Conservation (phyloP, 2,329 filamentous ascomycete genomes). For the Boeremia exigua region DNA sequence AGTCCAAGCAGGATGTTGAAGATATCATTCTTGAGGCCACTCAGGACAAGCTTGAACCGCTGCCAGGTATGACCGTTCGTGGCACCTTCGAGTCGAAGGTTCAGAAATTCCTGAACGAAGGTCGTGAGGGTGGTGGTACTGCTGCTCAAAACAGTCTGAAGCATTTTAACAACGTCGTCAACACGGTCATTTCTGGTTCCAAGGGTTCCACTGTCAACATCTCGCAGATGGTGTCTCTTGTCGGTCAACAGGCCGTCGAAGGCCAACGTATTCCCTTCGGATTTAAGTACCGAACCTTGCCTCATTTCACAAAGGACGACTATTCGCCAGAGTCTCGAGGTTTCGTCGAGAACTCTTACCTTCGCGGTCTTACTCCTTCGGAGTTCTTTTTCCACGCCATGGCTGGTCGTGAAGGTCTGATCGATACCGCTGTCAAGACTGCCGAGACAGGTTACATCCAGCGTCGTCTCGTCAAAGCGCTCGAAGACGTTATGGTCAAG, state of each 20-base stretch:
- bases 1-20: slow-evolving; percentile 81
- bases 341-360: slow-evolving; percentile 98
- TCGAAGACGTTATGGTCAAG: slow-evolving; percentile 96
- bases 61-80: slow-evolving; percentile 97
- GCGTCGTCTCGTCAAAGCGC: slow-evolving; percentile 94
- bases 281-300: slow-evolving; percentile 96
- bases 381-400: slow-evolving; percentile 99
- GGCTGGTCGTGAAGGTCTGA: slow-evolving; percentile 99
- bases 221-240: slow-evolving; percentile 97
- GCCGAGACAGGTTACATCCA: slow-evolving; percentile 99
- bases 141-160: slow-evolving; percentile 91
- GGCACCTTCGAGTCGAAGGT: slow-evolving; percentile 98
- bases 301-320: slow-evolving; percentile 99
- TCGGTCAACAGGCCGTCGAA: slow-evolving; percentile 97
- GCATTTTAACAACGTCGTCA: slow-evolving; percentile 93
- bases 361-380: slow-evolving; percentile 90
- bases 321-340: slow-evolving; percentile 96
- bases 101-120: slow-evolving; percentile 89
- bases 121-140: slow-evolving; percentile 95
- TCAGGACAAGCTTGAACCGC: slow-evolving; percentile 84
- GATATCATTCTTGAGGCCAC: slow-evolving; percentile 79
- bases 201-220: slow-evolving; percentile 99
- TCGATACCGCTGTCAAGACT: slow-evolving; percentile 99
- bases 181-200: slow-evolving; percentile 95
- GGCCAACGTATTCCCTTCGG: slow-evolving; percentile 99